phyloP scores from a whole-genome alignment of 805 yeast species.

The Grigorovia humatica region DNA sequence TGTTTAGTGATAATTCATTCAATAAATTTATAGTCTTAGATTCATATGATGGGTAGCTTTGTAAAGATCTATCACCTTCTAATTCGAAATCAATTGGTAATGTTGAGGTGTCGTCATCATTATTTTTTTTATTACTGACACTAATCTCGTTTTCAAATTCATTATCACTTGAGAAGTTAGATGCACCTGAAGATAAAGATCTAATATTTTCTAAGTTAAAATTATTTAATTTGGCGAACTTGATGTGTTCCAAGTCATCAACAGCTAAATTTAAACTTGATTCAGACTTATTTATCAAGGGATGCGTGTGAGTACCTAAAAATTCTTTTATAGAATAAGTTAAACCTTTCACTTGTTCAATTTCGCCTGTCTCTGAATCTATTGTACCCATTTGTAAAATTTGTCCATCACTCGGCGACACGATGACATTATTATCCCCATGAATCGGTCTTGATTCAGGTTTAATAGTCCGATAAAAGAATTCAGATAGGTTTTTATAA shows the following conservation, averaged over 20 bases:
- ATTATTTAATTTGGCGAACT: constrained; percentile 71
- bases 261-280: constrained; percentile 24
- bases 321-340: constrained; percentile 84
- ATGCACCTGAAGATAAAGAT: neutral
- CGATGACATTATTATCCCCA: constrained; percentile 46
- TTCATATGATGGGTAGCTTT: constrained; percentile 23
- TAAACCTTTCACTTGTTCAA: constrained; percentile 96
- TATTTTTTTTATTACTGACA: neutral
- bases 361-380: constrained; percentile 58
- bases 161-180: constrained; percentile 1
- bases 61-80: constrained; percentile 57
- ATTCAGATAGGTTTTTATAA: constrained; percentile 77
- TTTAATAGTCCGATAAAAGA: constrained; percentile 73
- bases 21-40: constrained; percentile 31
- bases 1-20: constrained; percentile 22
- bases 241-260: constrained; percentile 43
- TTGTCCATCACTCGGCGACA: constrained; percentile 90
- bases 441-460: constrained; percentile 74
- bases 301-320: constrained; percentile 48
- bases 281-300: constrained; percentile 23
- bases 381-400: constrained; percentile 76
- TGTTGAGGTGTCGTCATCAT: constrained; percentile 5
- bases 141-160: neutral
- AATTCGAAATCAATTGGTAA: constrained; percentile 38
- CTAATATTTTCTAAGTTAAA: constrained; percentile 31